These are phyloP conservation scores for Strobilomyces confusus DNA, from an alignment of 768 basidiomycete genomes.

Conservation along the genomic window DNA sequence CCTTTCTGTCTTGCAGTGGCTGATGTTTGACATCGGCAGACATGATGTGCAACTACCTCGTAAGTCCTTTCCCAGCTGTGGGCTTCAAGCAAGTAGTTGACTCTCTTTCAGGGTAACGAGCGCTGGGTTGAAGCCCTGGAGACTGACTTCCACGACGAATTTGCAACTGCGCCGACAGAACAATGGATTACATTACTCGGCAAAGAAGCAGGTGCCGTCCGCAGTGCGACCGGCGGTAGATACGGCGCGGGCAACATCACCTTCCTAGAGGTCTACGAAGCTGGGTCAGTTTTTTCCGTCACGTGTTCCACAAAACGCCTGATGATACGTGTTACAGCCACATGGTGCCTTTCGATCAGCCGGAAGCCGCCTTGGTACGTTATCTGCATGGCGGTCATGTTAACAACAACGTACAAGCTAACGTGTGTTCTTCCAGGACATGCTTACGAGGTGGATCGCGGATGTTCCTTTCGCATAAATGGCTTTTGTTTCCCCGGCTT, in stretches of 20 bases:
- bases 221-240: slow-evolving; percentile 61
- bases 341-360: slow-evolving; percentile 90
- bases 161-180: slow-evolving; percentile 41
- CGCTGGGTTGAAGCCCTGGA: slow-evolving; percentile 68
- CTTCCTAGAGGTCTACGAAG: slow-evolving; percentile 72
- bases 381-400: background rate
- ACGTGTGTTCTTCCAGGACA: slow-evolving; percentile 38
- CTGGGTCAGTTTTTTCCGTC: slow-evolving; percentile 54
- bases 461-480: slow-evolving; percentile 43
- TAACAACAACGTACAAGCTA: background rate
- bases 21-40: slow-evolving; percentile 39
- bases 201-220: slow-evolving; percentile 61
- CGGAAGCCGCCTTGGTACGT: slow-evolving; percentile 76
- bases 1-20: background rate
- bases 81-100: background rate
- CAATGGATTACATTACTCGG: slow-evolving; percentile 59
- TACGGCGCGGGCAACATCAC: slow-evolving; percentile 79
- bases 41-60: slow-evolving; percentile 86
- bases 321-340: slow-evolving; percentile 45
- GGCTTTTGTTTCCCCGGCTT: background rate
- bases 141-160: slow-evolving; percentile 59
- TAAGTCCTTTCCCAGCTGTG: slow-evolving; percentile 23
- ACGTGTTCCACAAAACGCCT: background rate
- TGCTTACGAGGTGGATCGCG: slow-evolving; percentile 56
- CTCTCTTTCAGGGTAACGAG: slow-evolving; percentile 57